Conservation (phyloP, 306 rosid genomes). For the Astragalus glycyphyllos region DNA sequence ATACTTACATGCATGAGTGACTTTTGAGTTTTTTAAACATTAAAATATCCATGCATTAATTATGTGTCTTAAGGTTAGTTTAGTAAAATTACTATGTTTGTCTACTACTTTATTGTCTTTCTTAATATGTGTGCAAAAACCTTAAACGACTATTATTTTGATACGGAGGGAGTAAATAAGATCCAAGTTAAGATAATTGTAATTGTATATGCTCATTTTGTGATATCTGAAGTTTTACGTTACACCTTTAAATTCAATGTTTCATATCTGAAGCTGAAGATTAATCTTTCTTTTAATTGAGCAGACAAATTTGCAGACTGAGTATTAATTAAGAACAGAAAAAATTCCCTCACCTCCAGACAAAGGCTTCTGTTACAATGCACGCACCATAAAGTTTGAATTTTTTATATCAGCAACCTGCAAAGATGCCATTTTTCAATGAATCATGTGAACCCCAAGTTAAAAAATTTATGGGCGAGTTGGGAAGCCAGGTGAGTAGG, state of each 20-base stretch:
- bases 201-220: no score
- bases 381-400: neutral
- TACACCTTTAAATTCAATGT: neutral
- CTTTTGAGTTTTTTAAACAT: no score
- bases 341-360: neutral
- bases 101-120: no score
- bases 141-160: no score
- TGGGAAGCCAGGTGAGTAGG: constrained; percentile 43
- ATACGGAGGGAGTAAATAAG: no score
- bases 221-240: neutral
- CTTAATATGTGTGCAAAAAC: no score
- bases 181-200: no score
- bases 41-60: no score
- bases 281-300: constrained; percentile 24
- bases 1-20: no score
- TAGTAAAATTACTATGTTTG: no score
- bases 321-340: neutral
- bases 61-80: no score
- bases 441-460: constrained; percentile 38
- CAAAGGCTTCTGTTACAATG: constrained; percentile 36
- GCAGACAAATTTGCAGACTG: constrained; percentile 34
- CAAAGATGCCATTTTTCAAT: constrained; percentile 34
- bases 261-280: constrained; percentile 20
- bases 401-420: constrained; percentile 28
- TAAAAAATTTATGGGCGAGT: constrained; percentile 23